Percentiles rank a stretch among this genome's conserved stretches.
Evolutionary conservation across 371 early-diverging fungal species (phyloP).

Genomic region (Rhizomucor miehei): DNA sequence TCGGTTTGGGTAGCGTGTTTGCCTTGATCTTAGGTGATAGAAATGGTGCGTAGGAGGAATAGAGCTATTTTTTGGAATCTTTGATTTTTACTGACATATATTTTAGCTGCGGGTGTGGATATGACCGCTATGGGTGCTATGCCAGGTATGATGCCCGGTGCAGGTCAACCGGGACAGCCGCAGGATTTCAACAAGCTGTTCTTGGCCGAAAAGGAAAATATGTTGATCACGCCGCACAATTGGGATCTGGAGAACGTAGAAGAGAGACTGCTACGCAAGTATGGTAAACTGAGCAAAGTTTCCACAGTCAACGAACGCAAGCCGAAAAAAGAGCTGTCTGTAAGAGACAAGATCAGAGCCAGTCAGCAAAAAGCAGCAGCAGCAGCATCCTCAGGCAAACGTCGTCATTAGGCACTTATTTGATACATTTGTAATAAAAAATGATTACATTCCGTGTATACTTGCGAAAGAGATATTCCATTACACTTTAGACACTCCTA

Average conservation of each 20-base stretch:
- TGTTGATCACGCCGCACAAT: conserved; percentile 77
- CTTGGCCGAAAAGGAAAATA: conserved; percentile 83
- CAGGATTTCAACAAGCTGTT: conserved; percentile 86
- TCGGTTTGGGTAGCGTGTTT: conserved; percentile 92
- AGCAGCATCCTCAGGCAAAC: conserved; percentile 18
- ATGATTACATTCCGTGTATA: too few species aligned
- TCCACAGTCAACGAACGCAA: conserved; percentile 2
- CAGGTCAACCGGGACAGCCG: conserved; percentile 70
- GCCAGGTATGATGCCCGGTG: conserved; percentile 37
- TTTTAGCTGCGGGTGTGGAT: conserved; percentile 81
- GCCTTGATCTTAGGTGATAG: conserved; percentile 88
- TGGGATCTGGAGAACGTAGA: conserved; percentile 88
- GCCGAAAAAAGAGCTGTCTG: conserved; percentile 16
- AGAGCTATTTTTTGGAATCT: background rate
- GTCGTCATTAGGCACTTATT: conserved; percentile 17
- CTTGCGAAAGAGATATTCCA: too few species aligned
- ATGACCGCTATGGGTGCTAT: conserved; percentile 87
- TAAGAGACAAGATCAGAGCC: conserved; percentile 27
- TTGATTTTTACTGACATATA: background rate
- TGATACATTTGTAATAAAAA: too few species aligned
- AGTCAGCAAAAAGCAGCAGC: conserved; percentile 20
- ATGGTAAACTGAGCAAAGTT: conserved; percentile 47
- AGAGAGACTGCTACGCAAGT: conserved; percentile 75
- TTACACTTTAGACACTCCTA: too few species aligned
- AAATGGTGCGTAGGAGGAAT: conserved; percentile 58